A percentile compares a stretch with the other conserved stretches of the same genome.
These are phyloP conservation scores for Nakazawaea pomicola DNA, from an alignment of 805 yeast genomes.

Conservation along the genomic window DNA sequence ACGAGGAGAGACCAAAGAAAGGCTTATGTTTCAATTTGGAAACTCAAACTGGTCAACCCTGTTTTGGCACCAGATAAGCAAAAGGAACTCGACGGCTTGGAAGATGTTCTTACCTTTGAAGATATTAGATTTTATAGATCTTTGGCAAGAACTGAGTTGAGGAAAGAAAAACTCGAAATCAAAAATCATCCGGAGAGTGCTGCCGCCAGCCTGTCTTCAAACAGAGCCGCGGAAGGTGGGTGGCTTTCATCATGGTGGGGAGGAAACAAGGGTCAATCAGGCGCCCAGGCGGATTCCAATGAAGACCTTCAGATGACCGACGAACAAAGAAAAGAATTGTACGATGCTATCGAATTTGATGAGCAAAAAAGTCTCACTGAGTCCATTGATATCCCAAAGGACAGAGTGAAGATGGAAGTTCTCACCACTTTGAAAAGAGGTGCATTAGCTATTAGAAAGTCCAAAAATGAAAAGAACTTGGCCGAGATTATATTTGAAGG, in stretches of 20 bases:
- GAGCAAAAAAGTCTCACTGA: conserved; percentile 50
- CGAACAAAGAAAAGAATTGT: conserved; percentile 83
- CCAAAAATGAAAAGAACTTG: conserved; percentile 40
- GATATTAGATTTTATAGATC: conserved; percentile 85
- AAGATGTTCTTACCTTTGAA: conserved; percentile 59
- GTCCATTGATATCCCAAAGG: conserved; percentile 64
- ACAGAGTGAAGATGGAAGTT: conserved; percentile 62
- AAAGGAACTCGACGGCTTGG: conserved; percentile 44
- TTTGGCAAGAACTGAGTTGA: conserved; percentile 61
- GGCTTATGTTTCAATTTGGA: conserved; percentile 65
- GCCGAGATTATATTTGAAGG: conserved; percentile 84
- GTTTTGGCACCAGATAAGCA: conserved; percentile 25
- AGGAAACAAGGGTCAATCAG: conserved; percentile 17
- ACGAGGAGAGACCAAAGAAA: conserved; percentile 69
- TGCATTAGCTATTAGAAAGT: conserved; percentile 55
- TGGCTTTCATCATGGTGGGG: conserved; percentile 77
- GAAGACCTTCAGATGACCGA: conserved; percentile 59
- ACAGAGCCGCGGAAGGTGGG: conserved; percentile 31
- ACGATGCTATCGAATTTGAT: conserved; percentile 90
- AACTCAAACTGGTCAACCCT: conserved; percentile 34
- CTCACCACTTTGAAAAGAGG: conserved; percentile 71
- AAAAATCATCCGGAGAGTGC: background rate
- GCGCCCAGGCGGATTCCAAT: conserved; percentile 20
- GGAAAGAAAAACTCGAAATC: conserved; percentile 43
- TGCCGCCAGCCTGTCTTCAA: conserved; percentile 6